These are phyloP conservation scores for Penicillium nordicum DNA, from an alignment of 2,329 filamentous ascomycete species.

Conservation along the genomic window DNA sequence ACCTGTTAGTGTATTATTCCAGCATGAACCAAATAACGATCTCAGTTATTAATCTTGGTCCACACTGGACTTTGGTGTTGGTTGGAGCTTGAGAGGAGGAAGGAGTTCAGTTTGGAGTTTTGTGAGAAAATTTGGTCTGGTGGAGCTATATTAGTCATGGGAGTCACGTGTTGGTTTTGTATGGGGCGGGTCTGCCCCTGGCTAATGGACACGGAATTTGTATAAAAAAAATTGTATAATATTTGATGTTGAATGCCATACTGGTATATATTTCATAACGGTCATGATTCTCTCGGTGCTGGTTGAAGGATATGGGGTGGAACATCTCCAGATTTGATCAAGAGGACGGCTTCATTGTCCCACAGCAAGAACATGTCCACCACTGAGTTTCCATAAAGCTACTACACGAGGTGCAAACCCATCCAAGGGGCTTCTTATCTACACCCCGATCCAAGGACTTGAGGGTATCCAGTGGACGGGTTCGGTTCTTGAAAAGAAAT, in stretches of 20 bases:
- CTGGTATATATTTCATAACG: background rate
- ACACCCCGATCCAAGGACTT: constrained; percentile 40
- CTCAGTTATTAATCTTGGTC: constrained; percentile 6
- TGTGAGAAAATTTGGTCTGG: constrained; percentile 19
- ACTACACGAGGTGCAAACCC: constrained; percentile 58
- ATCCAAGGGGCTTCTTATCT: constrained; percentile 52
- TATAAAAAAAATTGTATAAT: no score
- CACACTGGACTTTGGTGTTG: constrained; percentile 7
- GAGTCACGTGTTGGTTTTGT: constrained; percentile 4
- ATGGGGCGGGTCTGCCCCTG: background rate
- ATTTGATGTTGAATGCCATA: background rate
- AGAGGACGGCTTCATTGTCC: constrained; percentile 56
- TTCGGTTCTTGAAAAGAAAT: constrained; percentile 30
- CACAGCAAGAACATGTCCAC: constrained; percentile 63
- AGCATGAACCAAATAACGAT: constrained; percentile 3
- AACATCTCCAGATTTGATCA: constrained; percentile 17
- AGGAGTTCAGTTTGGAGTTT: constrained; percentile 4
- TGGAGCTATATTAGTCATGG: constrained; percentile 16
- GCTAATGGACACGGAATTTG: background rate
- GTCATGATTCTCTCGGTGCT: background rate
- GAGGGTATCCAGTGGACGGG: constrained; percentile 37
- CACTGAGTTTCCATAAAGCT: constrained; percentile 62
- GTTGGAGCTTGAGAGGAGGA: constrained; percentile 1
- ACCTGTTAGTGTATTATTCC: constrained; percentile 4
- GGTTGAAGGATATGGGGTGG: background rate